These are phyloP conservation scores for Mortierella sp. DNA, from an alignment of 371 early-diverging fungal genomes.

Conservation along the genomic window DNA sequence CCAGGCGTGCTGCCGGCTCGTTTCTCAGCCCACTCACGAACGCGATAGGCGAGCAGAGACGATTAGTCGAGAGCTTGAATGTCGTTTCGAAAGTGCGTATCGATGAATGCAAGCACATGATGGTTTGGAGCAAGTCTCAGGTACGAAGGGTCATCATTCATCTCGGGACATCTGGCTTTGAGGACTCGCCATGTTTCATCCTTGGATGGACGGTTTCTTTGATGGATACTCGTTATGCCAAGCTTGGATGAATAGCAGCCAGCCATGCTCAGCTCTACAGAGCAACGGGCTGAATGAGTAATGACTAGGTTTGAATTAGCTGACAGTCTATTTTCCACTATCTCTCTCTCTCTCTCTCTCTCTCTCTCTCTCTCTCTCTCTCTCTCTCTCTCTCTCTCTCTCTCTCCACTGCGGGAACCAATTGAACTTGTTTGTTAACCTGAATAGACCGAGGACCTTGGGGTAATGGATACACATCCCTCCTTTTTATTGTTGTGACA, in stretches of 20 bases:
- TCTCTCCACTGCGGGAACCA: background rate
- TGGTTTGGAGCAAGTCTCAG: slow-evolving; percentile 49
- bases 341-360: background rate
- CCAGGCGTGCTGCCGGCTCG: slow-evolving; percentile 48
- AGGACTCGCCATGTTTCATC: background rate
- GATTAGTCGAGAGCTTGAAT: slow-evolving; percentile 41
- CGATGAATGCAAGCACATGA: slow-evolving; percentile 55
- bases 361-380: background rate
- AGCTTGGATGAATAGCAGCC: too few species aligned
- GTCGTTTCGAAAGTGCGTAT: slow-evolving; percentile 50
- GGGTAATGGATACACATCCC: slow-evolving; percentile 17
- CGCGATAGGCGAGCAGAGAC: slow-evolving; percentile 48
- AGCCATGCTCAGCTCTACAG: too few species aligned
- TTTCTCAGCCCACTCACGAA: slow-evolving; percentile 49
- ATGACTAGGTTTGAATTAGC: too few species aligned
- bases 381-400: background rate
- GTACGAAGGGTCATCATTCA: slow-evolving; percentile 8
- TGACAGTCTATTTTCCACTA: background rate
- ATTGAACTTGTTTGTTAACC: background rate
- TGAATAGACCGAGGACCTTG: slow-evolving; percentile 42
- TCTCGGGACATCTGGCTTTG: too few species aligned
- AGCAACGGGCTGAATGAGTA: too few species aligned
- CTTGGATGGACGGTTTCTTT: background rate
- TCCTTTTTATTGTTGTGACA: background rate
- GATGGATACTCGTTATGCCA: too few species aligned